Percentiles rank a stretch among this genome's conserved stretches.
These are phyloP conservation scores for Ophiobolus disseminans DNA, from an alignment of 2,329 filamentous ascomycete species.

Conservation along the genomic window DNA sequence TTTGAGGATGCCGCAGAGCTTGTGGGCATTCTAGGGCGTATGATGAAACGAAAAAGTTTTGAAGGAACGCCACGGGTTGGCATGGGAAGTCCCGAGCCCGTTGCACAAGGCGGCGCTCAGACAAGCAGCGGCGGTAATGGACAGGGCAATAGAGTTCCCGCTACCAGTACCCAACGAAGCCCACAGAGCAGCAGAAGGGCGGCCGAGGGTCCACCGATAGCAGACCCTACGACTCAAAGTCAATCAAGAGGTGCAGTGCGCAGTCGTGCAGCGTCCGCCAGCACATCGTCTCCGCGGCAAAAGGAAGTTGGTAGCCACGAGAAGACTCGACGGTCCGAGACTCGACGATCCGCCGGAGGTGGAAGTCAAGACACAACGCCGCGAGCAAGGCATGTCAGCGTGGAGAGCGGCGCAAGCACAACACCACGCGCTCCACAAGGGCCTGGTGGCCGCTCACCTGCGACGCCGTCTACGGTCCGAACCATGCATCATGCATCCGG, in stretches of 20 bases:
- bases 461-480: slow-evolving; percentile 44
- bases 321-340: slow-evolving; percentile 33
- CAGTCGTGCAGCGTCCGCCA: slow-evolving; percentile 40
- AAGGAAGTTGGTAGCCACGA: slow-evolving; percentile 32
- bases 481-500: slow-evolving; percentile 33
- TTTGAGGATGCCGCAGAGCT: slow-evolving; percentile 91
- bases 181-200: slow-evolving; percentile 32
- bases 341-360: slow-evolving; percentile 32
- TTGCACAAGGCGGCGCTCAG: slow-evolving; percentile 21
- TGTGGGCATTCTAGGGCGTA: slow-evolving; percentile 83
- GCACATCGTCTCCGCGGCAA: slow-evolving; percentile 29
- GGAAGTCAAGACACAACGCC: slow-evolving; percentile 44
- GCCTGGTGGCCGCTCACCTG: slow-evolving; percentile 37
- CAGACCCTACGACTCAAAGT: slow-evolving; percentile 24
- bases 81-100: slow-evolving; percentile 39
- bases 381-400: slow-evolving; percentile 36
- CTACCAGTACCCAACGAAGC: slow-evolving; percentile 26
- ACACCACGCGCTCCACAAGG: slow-evolving; percentile 42
- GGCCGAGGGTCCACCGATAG: slow-evolving; percentile 35
- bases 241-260: slow-evolving; percentile 26
- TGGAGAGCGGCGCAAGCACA: slow-evolving; percentile 41
- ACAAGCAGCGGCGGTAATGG: slow-evolving; percentile 15
- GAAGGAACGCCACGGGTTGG: slow-evolving; percentile 47
- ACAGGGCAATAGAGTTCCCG: slow-evolving; percentile 12
- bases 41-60: slow-evolving; percentile 73